Base-by-base conservation (phyloP, 2,329 filamentous ascomycete genomes). In the Penicillium sp. region DNA sequence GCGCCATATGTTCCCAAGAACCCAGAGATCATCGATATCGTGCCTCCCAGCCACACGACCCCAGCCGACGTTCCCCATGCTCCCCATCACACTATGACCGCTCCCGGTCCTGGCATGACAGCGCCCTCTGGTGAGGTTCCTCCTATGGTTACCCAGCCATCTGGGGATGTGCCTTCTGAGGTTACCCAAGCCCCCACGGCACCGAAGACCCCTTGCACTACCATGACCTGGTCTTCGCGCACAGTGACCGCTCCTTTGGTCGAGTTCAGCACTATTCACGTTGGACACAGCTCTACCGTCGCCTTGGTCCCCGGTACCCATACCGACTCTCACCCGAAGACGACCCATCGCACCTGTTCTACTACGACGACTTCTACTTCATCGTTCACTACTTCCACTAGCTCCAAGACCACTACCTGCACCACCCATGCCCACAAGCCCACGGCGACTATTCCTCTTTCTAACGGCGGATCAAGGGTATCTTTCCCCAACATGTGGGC, bases 1-100 rank as follows among this genome's bases (percentile, higher is more conserved):
- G 92, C 90, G 59, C 80, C 84, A 52, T 88, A 89, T 76, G 84
- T 91, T 42, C 81, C 84, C 8, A 69, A 84, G 73, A 96, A 96
- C 84, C 92, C 92, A 26, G 90, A 82, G 43, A 82, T 83, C 58
- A 83, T 88, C 75, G 79, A 77, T 2, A 75, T 82, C 19, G 73
- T 74, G n/a, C 26, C 25, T 2, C 76, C 78, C 14, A 78, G 80
- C 25, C 68, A 76, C 51, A 75, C 79, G 16, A 74, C 78, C 59
- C 75, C 84, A 38, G 6, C 22, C 25, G 52, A 54, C 26, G 38
- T 16, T 19, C 52, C 38, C 22, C 22, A 26, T 10, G 22, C 1
- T 25, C 42, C 43, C 2, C 43, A 38, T 28, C 33, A 28, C 2
- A 38, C 33, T 8, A 5, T 38, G 19, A 42, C 33, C 30, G 78